Base-by-base conservation (phyloP, 352 stramenopile genomes). In the Pythium scleroteichum region DNA sequence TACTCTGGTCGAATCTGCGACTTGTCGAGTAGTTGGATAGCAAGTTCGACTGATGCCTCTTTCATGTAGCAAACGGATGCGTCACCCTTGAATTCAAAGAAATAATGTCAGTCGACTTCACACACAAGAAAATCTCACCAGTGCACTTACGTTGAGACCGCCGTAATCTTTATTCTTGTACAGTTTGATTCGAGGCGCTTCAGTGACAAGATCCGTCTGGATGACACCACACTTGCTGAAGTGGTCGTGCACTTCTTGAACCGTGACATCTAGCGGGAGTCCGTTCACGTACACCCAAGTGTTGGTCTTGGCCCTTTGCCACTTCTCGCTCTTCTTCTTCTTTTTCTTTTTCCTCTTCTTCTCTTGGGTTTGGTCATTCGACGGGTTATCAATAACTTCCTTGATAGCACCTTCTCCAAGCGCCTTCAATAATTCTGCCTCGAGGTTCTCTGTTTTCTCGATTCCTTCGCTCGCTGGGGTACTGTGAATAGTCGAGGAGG, bases 221-320 rank as follows among this genome's bases (percentile, higher is more conserved):
- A 99, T 86, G 32, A 99, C 88, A 9, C 96, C 96, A 39, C 86
- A 96, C 66, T 98, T 98, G 51, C 71, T 79, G 76, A 99, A 99
- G 65, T 98, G 91, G 38, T 92, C 76, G 24, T 86, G 75, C 5
- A 99, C 73, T 74, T 99, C 96, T 53, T 98, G 72, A 26, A 92
- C 71, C 12, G 91, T 97, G 10, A 94, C 73, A 61, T 99, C 91
- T 8, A 87, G 59, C n/a, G 97, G 97, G 32, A 99, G 74, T 19
- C 96, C 95, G 33, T 96, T 97, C 26, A 99, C 83, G 62, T 99
- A 99, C 19, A 98, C 87, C 96, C 96, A 99, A 62, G 89, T 96
- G 51, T 95, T 94, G 4, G 66, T 79, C 72, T 97, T 97, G 50
- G 72, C 83, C 32, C 79, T 75, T 59, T 90, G 92, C 82, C 74